phyloP scores from a whole-genome alignment of 768 basidiomycete genomes.

The Amanita muscaria region DNA sequence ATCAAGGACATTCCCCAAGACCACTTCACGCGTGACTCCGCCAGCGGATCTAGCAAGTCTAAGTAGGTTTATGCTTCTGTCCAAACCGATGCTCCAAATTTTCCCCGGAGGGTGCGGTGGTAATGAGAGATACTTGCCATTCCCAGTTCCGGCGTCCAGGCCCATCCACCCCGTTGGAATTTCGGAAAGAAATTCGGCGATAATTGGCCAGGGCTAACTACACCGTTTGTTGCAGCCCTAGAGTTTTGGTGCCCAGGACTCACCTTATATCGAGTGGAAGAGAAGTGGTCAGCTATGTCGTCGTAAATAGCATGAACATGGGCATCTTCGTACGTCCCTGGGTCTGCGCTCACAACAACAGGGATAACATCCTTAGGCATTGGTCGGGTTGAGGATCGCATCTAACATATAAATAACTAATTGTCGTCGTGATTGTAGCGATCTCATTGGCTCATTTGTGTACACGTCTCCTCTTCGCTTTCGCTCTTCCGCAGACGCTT shows the following conservation, averaged over 20 bases:
- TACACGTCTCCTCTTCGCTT: neutral
- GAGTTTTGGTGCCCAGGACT: neutral
- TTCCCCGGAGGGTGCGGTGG: constrained; percentile 51
- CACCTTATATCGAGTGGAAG: constrained; percentile 84
- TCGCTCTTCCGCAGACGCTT: too few species aligned
- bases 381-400: neutral
- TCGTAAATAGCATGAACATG: constrained; percentile 85
- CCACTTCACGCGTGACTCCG: constrained; percentile 53
- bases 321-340: constrained; percentile 52
- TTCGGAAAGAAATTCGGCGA: constrained; percentile 61
- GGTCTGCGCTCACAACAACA: constrained; percentile 33
- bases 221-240: neutral
- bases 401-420: neutral
- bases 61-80: constrained; percentile 75
- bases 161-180: constrained; percentile 77
- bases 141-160: constrained; percentile 92
- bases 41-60: constrained; percentile 64
- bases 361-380: constrained; percentile 4
- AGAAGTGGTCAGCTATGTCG: constrained; percentile 80
- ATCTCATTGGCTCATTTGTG: neutral
- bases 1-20: constrained; percentile 72
- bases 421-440: neutral
- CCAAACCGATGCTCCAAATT: constrained; percentile 74
- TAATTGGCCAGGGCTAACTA: constrained; percentile 76
- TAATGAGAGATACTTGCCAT: constrained; percentile 91